phyloP scores from a whole-genome alignment of 2,329 filamentous ascomycete species.

The Aspergillus tanneri region DNA sequence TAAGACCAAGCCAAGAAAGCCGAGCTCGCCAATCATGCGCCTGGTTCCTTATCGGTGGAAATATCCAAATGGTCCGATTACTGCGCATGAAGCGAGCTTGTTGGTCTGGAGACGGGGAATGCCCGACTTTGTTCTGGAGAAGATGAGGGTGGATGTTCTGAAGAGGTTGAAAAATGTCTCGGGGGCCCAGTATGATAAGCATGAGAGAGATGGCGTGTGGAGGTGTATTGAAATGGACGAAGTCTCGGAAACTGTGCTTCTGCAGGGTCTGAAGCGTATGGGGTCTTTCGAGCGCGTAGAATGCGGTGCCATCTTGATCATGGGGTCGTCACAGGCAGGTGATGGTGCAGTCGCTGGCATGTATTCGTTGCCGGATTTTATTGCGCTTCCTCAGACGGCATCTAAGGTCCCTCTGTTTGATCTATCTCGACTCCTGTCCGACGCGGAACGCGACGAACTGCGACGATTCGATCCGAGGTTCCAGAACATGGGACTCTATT shows the following conservation, averaged over 20 bases:
- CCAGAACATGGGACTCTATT: conserved; percentile 35
- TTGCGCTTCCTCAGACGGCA: conserved; percentile 30
- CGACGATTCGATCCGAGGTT: conserved; percentile 29
- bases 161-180: conserved; percentile 37
- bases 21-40: conserved; percentile 14
- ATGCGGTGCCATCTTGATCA: conserved; percentile 32
- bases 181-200: conserved; percentile 16
- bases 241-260: conserved; percentile 21
- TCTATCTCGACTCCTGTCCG: conserved; percentile 32
- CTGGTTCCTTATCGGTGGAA: conserved; percentile 40
- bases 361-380: conserved; percentile 25
- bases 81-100: conserved; percentile 25
- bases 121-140: conserved; percentile 40
- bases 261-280: conserved; percentile 21
- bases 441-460: conserved; percentile 32
- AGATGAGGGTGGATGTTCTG: conserved; percentile 38
- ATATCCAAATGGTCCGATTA: conserved; percentile 30
- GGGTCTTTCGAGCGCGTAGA: conserved; percentile 29
- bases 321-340: conserved; percentile 13
- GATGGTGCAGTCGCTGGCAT: neutral
- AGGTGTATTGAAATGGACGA: conserved; percentile 23
- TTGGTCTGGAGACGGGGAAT: conserved; percentile 52
- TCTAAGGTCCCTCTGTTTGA: conserved; percentile 41
- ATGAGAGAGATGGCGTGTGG: conserved; percentile 31
- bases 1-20: conserved; percentile 12